Conservation (phyloP, 306 rosid genomes). For the Cyamopsis tetragonoloba region DNA sequence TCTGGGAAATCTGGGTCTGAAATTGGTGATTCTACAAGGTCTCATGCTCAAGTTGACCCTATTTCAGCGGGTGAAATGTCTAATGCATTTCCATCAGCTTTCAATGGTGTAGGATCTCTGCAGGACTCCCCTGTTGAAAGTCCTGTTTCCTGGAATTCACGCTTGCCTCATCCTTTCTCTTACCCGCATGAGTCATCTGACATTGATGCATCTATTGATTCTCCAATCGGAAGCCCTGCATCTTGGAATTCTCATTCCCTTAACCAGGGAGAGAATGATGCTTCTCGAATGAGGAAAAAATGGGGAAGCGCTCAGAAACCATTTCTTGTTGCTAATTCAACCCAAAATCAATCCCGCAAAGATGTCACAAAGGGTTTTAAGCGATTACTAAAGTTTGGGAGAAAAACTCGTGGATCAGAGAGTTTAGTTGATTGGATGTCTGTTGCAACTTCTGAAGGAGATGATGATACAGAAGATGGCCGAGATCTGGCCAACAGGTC, state of each 20-base stretch:
- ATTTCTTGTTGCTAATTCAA: constrained; percentile 61
- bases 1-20: constrained; percentile 75
- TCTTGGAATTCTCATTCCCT: constrained; percentile 89
- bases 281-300: constrained; percentile 95
- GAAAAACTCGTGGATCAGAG: constrained; percentile 92
- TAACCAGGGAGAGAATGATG: constrained; percentile 74
- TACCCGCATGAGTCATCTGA: constrained; percentile 85
- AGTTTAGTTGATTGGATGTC: constrained; percentile 87
- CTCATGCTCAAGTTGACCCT: constrained; percentile 70
- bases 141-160: constrained; percentile 90
- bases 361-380: constrained; percentile 94
- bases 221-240: constrained; percentile 96
- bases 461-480: constrained; percentile 92
- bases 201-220: constrained; percentile 81
- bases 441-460: constrained; percentile 99
- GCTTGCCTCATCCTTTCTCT: constrained; percentile 62
- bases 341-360: constrained; percentile 84
- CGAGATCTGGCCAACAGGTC: constrained; percentile 83
- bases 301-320: constrained; percentile 99
- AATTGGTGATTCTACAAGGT: constrained; percentile 60
- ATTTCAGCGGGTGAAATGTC: constrained; percentile 64
- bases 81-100: constrained; percentile 46
- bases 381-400: constrained; percentile 84
- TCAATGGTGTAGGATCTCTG: constrained; percentile 54
- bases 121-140: constrained; percentile 92